Conservation (phyloP, 1,284 basidiomycete species). For the Tylopilus orsonianus region DNA sequence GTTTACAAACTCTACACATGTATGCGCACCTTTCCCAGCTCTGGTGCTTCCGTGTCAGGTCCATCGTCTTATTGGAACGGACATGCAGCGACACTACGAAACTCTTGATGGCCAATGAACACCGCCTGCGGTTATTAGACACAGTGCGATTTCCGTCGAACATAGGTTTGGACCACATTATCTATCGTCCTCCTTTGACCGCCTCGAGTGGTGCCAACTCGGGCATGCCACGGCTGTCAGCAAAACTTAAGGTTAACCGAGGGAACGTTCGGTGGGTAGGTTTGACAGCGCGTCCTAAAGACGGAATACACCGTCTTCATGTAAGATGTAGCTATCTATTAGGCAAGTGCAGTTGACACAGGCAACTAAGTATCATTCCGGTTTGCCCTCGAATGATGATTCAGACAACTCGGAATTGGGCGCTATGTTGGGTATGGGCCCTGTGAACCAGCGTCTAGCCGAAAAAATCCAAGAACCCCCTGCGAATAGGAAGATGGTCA, state of each 20-base stretch:
- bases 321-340: not conserved
- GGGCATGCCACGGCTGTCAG: too few relatives aligned
- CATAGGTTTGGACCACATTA: too few relatives aligned
- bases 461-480: conserved; percentile 58
- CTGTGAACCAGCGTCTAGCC: conserved; percentile 63
- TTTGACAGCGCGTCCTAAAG: not conserved
- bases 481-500: conserved; percentile 60
- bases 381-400: conserved; percentile 8
- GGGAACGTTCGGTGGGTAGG: too few relatives aligned
- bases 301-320: not conserved
- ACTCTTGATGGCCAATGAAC: not conserved
- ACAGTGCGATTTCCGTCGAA: not conserved
- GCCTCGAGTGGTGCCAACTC: too few relatives aligned
- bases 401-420: not conserved
- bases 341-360: not conserved
- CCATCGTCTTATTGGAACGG: too few relatives aligned
- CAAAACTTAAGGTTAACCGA: not conserved
- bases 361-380: conserved; percentile 2
- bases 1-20: not conserved
- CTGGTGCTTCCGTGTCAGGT: too few relatives aligned
- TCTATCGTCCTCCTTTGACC: not conserved
- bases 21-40: too few relatives aligned
- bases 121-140: not conserved
- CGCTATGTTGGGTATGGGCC: conserved; percentile 42
- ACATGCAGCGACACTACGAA: not conserved